These are phyloP conservation scores for Calonectria fujianensis DNA, from an alignment of 2,329 filamentous ascomycete genomes.

Conservation along the genomic window DNA sequence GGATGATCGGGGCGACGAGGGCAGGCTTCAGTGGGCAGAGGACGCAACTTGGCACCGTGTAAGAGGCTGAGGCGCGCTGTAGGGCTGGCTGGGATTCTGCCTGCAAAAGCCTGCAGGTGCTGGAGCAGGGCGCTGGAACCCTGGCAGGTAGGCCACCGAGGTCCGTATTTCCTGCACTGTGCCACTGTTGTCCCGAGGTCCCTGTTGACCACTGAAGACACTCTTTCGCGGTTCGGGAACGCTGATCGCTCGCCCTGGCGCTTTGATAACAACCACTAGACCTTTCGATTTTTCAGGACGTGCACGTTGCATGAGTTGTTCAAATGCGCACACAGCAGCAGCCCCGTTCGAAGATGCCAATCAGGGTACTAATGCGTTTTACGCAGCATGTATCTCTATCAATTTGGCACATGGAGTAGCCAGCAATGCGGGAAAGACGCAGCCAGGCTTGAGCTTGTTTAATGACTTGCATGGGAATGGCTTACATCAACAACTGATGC, in stretches of 20 bases:
- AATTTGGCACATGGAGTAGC: neutral
- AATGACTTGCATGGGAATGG: constrained; percentile 28
- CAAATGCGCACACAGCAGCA: constrained; percentile 1
- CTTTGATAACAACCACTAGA: constrained; percentile 28
- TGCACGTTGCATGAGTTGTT: constrained; percentile 31
- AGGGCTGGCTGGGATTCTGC: neutral
- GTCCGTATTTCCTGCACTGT: constrained; percentile 32
- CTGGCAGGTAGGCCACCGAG: neutral
- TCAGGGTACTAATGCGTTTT: neutral
- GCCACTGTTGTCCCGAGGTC: constrained; percentile 6
- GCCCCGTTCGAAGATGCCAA: neutral
- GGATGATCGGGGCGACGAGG: constrained; percentile 35
- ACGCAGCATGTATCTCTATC: neutral
- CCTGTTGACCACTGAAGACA: constrained; percentile 13
- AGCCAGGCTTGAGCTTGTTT: neutral
- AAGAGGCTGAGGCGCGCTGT: constrained; percentile 18
- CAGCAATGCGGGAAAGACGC: constrained; percentile 8
- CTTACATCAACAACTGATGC: neutral
- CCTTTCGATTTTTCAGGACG: constrained; percentile 3
- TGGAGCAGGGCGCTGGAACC: neutral
- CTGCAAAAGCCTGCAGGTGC: neutral
- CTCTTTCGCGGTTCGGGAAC: constrained; percentile 17
- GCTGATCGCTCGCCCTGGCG: constrained; percentile 35
- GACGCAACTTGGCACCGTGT: constrained; percentile 33
- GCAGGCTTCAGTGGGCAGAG: constrained; percentile 22